A percentile compares a stretch with the other conserved stretches of the same genome.
phyloP scores from a whole-genome alignment of 1,284 basidiomycete species.

The Ustilago bromivora region DNA sequence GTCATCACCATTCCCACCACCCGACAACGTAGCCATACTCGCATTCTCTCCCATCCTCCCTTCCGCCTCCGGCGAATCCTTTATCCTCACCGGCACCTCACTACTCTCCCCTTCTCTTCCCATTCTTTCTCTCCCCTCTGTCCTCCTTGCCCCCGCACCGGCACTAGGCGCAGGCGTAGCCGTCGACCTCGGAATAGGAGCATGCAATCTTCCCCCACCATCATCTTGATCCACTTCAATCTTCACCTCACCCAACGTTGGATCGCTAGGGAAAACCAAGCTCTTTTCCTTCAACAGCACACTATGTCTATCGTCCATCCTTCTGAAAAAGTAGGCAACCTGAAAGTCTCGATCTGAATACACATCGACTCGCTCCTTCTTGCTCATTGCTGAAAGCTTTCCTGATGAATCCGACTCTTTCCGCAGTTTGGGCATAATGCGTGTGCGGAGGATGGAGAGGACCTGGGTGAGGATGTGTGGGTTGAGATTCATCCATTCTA shows the following conservation, averaged over 20 bases:
- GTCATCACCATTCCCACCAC: conserved; percentile 25
- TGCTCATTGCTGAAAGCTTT: conserved; percentile 60
- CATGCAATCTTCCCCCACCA: conserved; percentile 52
- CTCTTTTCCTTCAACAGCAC: conserved; percentile 67
- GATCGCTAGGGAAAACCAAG: conserved; percentile 39
- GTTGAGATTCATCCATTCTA: conserved; percentile 70
- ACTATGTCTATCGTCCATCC: conserved; percentile 67
- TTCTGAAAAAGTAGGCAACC: conserved; percentile 70
- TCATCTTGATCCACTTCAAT: conserved; percentile 41
- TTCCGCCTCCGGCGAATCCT: conserved; percentile 42
- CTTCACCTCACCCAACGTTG: conserved; percentile 40
- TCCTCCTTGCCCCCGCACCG: neutral
- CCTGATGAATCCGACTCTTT: conserved; percentile 62
- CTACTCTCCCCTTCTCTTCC: conserved; percentile 21
- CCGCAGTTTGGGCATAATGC: conserved; percentile 67
- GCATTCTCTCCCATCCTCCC: conserved; percentile 6
- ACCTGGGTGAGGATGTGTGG: conserved; percentile 52
- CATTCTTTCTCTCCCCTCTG: neutral
- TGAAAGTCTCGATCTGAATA: conserved; percentile 66
- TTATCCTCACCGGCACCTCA: conserved; percentile 30
- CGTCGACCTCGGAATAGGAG: conserved; percentile 38
- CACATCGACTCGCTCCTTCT: conserved; percentile 69
- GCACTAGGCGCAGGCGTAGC: conserved; percentile 16
- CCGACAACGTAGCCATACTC: conserved; percentile 24
- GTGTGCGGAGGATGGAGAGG: conserved; percentile 62